phyloP scores from a whole-genome alignment of 257 asterid genomes.

The Hygrophila difformis region DNA sequence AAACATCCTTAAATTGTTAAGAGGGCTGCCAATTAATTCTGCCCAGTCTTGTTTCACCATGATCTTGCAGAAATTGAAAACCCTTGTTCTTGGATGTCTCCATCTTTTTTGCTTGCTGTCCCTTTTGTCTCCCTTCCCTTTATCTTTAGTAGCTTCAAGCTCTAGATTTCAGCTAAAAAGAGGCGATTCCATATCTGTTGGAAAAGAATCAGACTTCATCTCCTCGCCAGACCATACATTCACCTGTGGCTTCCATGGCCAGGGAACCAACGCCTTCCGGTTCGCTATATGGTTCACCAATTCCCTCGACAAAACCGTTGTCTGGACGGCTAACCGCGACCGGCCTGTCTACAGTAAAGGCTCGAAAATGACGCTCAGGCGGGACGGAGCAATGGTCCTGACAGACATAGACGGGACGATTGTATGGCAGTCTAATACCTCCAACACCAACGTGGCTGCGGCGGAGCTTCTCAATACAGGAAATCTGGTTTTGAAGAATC shows the following conservation, averaged over 20 bases:
- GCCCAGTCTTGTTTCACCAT: too few species aligned
- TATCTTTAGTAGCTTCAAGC: conserved; percentile 20
- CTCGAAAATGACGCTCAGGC: conserved; percentile 20
- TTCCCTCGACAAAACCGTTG: conserved; percentile 44
- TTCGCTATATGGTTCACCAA: conserved; percentile 65
- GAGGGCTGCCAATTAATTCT: too few species aligned
- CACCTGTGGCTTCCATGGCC: conserved; percentile 46
- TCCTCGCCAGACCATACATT: conserved; percentile 43
- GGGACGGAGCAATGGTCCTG: conserved; percentile 37
- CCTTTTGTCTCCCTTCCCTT: conserved; percentile 6
- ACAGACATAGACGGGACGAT: conserved; percentile 37
- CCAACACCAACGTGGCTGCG: conserved; percentile 19
- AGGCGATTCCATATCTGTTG: conserved; percentile 46
- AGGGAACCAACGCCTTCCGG: conserved; percentile 53
- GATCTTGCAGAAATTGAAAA: too few species aligned
- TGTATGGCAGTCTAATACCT: conserved; percentile 42
- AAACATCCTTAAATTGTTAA: too few species aligned
- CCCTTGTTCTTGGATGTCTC: conserved; percentile 12
- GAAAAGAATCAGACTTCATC: conserved; percentile 27
- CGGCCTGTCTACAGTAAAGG: conserved; percentile 50
- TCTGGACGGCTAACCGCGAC: conserved; percentile 60
- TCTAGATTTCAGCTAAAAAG: conserved; percentile 13
- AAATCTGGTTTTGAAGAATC: conserved; percentile 38
- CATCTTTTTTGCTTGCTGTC: conserved; percentile 6
- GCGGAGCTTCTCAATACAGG: conserved; percentile 50